These are phyloP conservation scores for Angophora floribunda DNA, from an alignment of 345 rosid species.

Conservation along the genomic window DNA sequence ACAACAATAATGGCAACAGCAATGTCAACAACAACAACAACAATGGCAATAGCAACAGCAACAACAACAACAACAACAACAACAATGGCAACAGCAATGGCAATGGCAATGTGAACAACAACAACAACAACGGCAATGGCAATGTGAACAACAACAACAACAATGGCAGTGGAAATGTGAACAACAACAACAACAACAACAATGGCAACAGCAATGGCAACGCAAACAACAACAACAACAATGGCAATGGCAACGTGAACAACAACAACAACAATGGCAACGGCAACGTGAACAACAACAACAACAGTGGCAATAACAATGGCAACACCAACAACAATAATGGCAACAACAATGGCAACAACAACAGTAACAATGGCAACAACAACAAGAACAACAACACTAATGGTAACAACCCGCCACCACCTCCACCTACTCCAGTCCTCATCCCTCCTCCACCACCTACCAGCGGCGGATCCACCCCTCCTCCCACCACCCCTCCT, in stretches of 20 bases:
- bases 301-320: not conserved
- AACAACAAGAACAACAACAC: not conserved
- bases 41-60: not conserved
- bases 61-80: not conserved
- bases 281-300: too few species aligned
- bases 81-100: not conserved
- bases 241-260: too few species aligned
- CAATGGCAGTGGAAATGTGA: too few species aligned
- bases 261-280: not conserved
- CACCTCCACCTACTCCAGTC: not conserved
- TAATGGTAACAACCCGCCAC: not conserved
- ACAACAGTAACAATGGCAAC: not conserved
- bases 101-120: not conserved
- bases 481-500: not conserved
- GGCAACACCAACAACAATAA: too few species aligned
- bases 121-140: not conserved
- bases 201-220: too few species aligned
- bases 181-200: too few species aligned
- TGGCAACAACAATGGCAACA: not conserved
- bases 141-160: too few species aligned
- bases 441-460: not conserved
- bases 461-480: not conserved
- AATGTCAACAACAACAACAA: too few species aligned
- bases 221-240: not conserved
- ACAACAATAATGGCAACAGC: rapidly evolving